Evolutionary conservation across 2,329 filamentous ascomycete genomes (phyloP), one percentile per base, ranked within the genome.

Genomic region (Incumbomyces delicatus): DNA sequence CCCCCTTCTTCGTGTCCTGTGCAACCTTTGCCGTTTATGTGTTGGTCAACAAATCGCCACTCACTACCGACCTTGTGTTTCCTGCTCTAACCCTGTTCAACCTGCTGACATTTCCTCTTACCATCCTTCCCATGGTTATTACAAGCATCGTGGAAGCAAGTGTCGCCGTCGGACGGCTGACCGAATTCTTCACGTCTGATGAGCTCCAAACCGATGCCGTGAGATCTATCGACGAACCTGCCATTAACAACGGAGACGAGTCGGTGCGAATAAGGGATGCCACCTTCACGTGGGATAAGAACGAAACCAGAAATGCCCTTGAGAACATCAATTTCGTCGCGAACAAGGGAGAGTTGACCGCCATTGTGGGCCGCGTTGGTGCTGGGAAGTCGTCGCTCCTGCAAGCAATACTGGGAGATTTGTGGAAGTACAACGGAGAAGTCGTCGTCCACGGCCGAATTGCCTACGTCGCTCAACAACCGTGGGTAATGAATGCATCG

Each of bases 401-500:
- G 6, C 85, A 94, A 63, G 80, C 85, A 46, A 77, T 98, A 47
- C 77, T 98, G 3, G 92, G 92, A 50, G 89, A 96, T 64, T 66
- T 98, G 3, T 95, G 84, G 81, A 96, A 95, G 64, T 74, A 83
- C 41, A 80, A 85, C 50, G 92, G 92, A 40, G 76, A 85, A 52
- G 90, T 95, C 3, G 74, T 85, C 46, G 75, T 98, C 8, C 81
- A 85, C 56, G 94, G 92, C 39, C 79, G 76, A 22, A 78, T 87
- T 34, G 92, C 92, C 1, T 98, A 96, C 63, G 92, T 94, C 49
- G 86, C 88, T 13, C 94, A 98, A 64, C 81, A 86, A 59, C 74
- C 88, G 16, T 98, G 94, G 92, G 85, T 98, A 44, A 90, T 96
- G 81, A 98, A 98, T 61, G 92, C 92, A 7, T 94, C 86, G 27